Base-by-base conservation (phyloP, 129 eudicot species). In the Pulicaria dysenterica region DNA sequence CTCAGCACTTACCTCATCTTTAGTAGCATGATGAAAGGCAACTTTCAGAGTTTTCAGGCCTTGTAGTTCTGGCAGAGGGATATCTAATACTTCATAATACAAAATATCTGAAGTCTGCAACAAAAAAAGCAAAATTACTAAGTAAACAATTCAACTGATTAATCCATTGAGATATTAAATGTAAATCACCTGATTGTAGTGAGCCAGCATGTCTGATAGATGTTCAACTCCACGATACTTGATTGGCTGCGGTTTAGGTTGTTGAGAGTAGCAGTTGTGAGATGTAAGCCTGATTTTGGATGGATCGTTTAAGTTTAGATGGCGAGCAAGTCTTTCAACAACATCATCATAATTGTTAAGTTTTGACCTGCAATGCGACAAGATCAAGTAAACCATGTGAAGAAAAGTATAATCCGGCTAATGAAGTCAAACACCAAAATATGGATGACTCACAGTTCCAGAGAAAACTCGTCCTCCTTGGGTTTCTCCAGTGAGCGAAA, bases 161-260 rank as follows among this genome's bases (percentile, higher is more conserved):
- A 40, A 67, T 12, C 64, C 40, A 74, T 53, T 17, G 65, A 24
- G 59, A 58, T 55, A 63, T 41, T 48, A 64, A 39, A 24, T 24
- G 31, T 50, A 31, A 68, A 39, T 34, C 45, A 90, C 97, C 95
- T 90, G 97, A 78, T 90, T 87, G 65, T 90, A 85, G 80, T 90
- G 95, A 51, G 82, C 77, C 79, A 90, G 83, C 97, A 90, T 90
- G 82, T 87, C 95, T 31, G 85, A 69, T 31, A 90, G 83, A 79
- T 77, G 91, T 47, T 90, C 95, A 1, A 76, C 89, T 59, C 84
- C 89, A 16, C 97, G 79, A 46, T 90, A 90, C 72, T 83, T 87
- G 41, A 90, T 87, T 42, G 97, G 95, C 46, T 87, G 91, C 36
- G 97, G 97, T 78, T 87, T 85, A 47, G 97, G 97, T 77, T 87